Evolutionary conservation across 2,329 filamentous ascomycete genomes (phyloP).

Genomic region (Monosporascus cannonballus): DNA sequence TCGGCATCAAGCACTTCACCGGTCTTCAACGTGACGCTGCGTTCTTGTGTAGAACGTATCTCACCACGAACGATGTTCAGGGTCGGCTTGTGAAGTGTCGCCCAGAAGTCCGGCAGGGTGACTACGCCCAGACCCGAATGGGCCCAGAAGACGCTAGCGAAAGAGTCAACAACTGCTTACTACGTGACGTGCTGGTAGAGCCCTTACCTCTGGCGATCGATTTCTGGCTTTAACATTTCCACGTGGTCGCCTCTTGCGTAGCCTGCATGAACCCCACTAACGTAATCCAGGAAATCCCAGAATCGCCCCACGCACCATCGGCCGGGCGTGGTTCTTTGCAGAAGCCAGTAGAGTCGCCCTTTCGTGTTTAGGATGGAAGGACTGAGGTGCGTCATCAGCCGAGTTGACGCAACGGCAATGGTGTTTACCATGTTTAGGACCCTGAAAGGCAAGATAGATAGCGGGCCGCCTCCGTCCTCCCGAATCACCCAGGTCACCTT

Average conservation of each 20-base stretch:
- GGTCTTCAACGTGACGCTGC: slow-evolving; percentile 11
- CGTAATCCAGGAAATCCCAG: slow-evolving; percentile 16
- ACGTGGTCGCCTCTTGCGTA: slow-evolving; percentile 16
- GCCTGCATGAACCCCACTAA: slow-evolving; percentile 13
- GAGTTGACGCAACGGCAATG: slow-evolving; percentile 16
- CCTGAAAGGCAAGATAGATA: slow-evolving; percentile 13
- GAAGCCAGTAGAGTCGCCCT: slow-evolving; percentile 10
- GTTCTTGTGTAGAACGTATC: slow-evolving; percentile 10
- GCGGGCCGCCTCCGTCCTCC: slow-evolving; percentile 15
- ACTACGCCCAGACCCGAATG: slow-evolving; percentile 16
- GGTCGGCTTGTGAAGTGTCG: slow-evolving; percentile 14
- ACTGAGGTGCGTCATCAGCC: slow-evolving; percentile 17
- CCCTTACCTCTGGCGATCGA: slow-evolving; percentile 17
- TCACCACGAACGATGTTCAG: slow-evolving; percentile 11
- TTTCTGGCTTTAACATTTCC: slow-evolving; percentile 13
- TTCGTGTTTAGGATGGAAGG: slow-evolving; percentile 15
- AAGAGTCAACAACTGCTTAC: slow-evolving; percentile 1
- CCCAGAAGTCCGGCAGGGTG: slow-evolving; percentile 18
- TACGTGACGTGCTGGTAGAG: background rate
- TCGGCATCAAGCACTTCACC: slow-evolving; percentile 12
- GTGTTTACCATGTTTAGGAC: slow-evolving; percentile 14
- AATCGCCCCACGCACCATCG: slow-evolving; percentile 14
- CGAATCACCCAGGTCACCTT: slow-evolving; percentile 22
- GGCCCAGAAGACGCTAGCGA: slow-evolving; percentile 18
- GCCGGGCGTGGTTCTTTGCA: slow-evolving; percentile 11